Conservation (phyloP, 768 basidiomycete genomes). For the Boletus sp. region DNA sequence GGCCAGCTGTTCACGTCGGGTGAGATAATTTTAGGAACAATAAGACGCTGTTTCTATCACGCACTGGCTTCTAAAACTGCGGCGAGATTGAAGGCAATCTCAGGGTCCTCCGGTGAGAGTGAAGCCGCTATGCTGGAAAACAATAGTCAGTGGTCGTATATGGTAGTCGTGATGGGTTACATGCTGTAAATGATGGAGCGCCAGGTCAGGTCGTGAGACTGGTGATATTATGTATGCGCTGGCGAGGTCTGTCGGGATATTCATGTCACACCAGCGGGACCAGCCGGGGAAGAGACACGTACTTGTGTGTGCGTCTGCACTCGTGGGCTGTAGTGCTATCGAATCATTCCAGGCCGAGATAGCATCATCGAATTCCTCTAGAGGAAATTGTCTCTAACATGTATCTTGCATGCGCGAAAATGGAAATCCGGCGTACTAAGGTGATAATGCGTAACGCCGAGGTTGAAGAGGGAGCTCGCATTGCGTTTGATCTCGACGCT, state of each 20-base stretch:
- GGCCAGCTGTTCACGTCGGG: constrained; percentile 54
- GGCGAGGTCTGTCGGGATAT: constrained; percentile 62
- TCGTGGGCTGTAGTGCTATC: constrained; percentile 75
- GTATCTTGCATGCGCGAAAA: constrained; percentile 14
- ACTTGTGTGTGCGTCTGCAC: constrained; percentile 89
- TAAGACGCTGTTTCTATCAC: constrained; percentile 36
- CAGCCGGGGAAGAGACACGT: constrained; percentile 31
- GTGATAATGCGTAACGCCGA: constrained; percentile 88
- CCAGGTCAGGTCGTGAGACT: constrained; percentile 80
- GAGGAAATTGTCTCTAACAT: constrained; percentile 14
- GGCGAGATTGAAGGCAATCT: constrained; percentile 89
- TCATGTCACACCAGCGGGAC: constrained; percentile 22
- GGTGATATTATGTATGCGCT: constrained; percentile 86
- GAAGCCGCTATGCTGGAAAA: constrained; percentile 69
- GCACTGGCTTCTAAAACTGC: constrained; percentile 87
- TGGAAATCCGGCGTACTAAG: constrained; percentile 55
- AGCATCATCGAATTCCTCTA: constrained; percentile 87
- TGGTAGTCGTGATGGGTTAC: constrained; percentile 32
- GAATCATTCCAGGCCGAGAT: constrained; percentile 87
- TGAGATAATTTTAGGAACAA: constrained; percentile 36
- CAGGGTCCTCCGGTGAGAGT: constrained; percentile 86
- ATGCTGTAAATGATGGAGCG: constrained; percentile 79
- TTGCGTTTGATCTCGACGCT: constrained; percentile 79
- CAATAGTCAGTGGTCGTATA: constrained; percentile 33
- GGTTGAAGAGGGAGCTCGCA: constrained; percentile 81